Evolutionary conservation across 192 early-diverging fungal species (phyloP), one percentile per base, ranked within the genome.

Genomic region (Coemansia erecta): DNA sequence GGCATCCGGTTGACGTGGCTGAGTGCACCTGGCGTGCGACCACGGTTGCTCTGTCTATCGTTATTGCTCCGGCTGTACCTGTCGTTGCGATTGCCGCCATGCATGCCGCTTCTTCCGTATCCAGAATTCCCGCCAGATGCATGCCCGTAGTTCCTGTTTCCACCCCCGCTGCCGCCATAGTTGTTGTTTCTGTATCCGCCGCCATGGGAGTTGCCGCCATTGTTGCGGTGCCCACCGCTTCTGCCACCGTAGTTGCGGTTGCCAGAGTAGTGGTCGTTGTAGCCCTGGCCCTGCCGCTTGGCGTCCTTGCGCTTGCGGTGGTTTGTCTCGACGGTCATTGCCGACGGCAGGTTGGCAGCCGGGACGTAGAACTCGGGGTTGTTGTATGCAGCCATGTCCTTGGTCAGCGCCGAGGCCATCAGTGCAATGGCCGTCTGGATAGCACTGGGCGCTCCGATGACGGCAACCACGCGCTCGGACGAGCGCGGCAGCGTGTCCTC

Each of bases 291-390:
- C 47, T 18, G 17, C 26, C 60, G 60, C 28, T 61, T 69, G 15
- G 18, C 19, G 33, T 70, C 67, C 54, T 65, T 70, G 57, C 72
- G 66, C 58, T 71, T 73, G 53, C 77, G 72, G 28, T 21, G 45
- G 46, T 73, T 55, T 0, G 68, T 80, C 35, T 80, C 72, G 2
- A 80, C 67, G 15, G 72, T 73, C 77, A 80, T 80, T 4, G 77
- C 77, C 7, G 77, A 80, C 10, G 70, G 71, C 15, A 80, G 63
- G 42, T 64, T 70, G 4, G 67, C 77, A 8, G 77, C 70, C 0
- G 77, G 77, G 21, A 80, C 68, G 26, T 80, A 80, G 58, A 60
- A 37, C 1, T 70, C 77, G 18, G 67, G 47, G 53, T 44, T 68
- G 58, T 37, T 67, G 23, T 80, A 80, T 4, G 72, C 26, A 0